phyloP scores from a whole-genome alignment of 345 rosid species.

The Corchorus olitorius region DNA sequence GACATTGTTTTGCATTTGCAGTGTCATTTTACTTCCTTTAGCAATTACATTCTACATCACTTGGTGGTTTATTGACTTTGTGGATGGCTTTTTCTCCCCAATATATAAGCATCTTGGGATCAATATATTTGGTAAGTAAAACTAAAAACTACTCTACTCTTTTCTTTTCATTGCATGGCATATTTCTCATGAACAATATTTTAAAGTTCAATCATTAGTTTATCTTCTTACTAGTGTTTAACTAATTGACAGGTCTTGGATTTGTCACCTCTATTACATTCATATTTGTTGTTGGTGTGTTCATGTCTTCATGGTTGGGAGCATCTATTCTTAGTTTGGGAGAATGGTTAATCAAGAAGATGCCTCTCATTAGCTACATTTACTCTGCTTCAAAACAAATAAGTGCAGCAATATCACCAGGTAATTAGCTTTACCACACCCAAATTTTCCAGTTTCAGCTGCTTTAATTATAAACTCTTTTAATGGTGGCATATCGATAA shows the following conservation, averaged over 20 bases:
- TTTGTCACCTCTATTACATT: constrained; percentile 69
- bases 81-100: constrained; percentile 79
- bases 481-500: neutral
- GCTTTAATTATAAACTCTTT: neutral
- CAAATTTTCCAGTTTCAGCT: constrained; percentile 2
- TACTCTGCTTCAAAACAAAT: constrained; percentile 83
- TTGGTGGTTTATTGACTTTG: constrained; percentile 77
- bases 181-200: neutral
- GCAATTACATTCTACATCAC: constrained; percentile 73
- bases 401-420: constrained; percentile 78
- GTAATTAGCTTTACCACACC: constrained; percentile 23
- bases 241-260: constrained; percentile 55
- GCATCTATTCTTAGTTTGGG: constrained; percentile 71
- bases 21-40: constrained; percentile 74
- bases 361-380: constrained; percentile 71
- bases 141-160: constrained; percentile 14
- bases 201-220: too few relatives aligned
- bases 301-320: constrained; percentile 81
- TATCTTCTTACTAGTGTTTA: neutral
- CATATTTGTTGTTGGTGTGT: constrained; percentile 67
- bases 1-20: constrained; percentile 34
- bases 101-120: constrained; percentile 67
- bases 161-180: neutral
- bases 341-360: constrained; percentile 78
- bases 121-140: constrained; percentile 60